Conservation (phyloP, 2,329 filamentous ascomycete species). For the Mycogone perniciosa region DNA sequence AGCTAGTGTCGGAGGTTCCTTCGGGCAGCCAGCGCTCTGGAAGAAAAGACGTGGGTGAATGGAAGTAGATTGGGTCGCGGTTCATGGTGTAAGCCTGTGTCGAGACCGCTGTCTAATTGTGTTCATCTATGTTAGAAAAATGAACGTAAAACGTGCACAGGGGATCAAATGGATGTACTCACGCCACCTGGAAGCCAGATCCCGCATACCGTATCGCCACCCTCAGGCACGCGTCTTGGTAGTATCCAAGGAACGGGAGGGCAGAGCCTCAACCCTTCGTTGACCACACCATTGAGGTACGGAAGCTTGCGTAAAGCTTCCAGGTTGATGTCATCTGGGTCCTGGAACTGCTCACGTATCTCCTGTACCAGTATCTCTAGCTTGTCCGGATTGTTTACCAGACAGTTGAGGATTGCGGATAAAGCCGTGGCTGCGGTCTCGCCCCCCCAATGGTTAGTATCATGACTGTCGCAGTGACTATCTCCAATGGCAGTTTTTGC, state of each 20-base stretch:
- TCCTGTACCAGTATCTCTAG: constrained; percentile 30
- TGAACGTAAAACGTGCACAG: background rate
- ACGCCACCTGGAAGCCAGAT: constrained; percentile 29
- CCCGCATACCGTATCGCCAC: constrained; percentile 26
- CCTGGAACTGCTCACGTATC: constrained; percentile 12
- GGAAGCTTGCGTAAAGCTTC: constrained; percentile 15
- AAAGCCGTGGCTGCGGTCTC: constrained; percentile 28
- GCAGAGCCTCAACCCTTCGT: constrained; percentile 42
- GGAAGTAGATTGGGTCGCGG: constrained; percentile 2
- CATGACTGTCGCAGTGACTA: constrained; percentile 25
- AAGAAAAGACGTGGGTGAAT: constrained; percentile 4
- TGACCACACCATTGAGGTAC: constrained; percentile 45
- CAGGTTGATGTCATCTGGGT: constrained; percentile 13
- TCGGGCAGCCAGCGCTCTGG: constrained; percentile 8
- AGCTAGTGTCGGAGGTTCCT: background rate
- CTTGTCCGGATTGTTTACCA: constrained; percentile 24
- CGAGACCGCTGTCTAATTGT: constrained; percentile 22
- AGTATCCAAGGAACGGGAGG: constrained; percentile 37
- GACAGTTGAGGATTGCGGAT: constrained; percentile 21
- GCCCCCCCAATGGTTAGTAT: constrained; percentile 23
- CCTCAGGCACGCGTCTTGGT: constrained; percentile 25
- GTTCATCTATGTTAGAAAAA: constrained; percentile 32
- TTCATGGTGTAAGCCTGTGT: constrained; percentile 7
- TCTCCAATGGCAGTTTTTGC: constrained; percentile 20
- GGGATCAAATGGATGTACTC: constrained; percentile 13